phyloP scores from a whole-genome alignment of 2,329 filamentous ascomycete species.

The Epichloe gansuensis region DNA sequence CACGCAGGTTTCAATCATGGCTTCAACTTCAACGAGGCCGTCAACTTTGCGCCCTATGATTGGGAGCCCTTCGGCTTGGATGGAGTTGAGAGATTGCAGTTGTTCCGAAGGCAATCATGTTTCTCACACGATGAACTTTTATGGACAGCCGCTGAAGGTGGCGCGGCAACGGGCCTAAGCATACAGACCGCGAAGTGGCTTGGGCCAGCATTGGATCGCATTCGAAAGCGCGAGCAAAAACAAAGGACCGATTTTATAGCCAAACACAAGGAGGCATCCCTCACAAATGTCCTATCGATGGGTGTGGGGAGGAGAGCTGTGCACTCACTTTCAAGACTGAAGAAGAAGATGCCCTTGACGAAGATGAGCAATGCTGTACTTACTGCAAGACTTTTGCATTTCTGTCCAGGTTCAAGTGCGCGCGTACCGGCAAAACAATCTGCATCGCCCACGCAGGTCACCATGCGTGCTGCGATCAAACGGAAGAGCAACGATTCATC shows the following conservation, averaged over 20 bases:
- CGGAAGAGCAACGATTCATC: constrained; percentile 53
- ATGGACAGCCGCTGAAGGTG: constrained; percentile 75
- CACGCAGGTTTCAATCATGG: constrained; percentile 97
- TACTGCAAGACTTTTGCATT: constrained; percentile 91
- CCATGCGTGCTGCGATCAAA: constrained; percentile 66
- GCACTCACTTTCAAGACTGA: constrained; percentile 51
- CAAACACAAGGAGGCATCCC: constrained; percentile 45
- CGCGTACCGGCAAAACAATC: constrained; percentile 66
- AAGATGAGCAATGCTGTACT: constrained; percentile 86
- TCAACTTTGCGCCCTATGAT: constrained; percentile 90
- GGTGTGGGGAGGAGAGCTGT: constrained; percentile 39
- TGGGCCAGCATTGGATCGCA: constrained; percentile 70
- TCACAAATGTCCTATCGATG: constrained; percentile 38
- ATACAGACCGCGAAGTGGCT: constrained; percentile 96
- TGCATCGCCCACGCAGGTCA: constrained; percentile 74
- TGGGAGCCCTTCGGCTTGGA: constrained; percentile 89
- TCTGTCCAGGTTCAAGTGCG: constrained; percentile 79
- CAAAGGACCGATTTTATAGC: constrained; percentile 57
- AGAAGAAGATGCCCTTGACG: constrained; percentile 69
- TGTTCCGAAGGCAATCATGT: constrained; percentile 83
- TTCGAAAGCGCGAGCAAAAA: constrained; percentile 59
- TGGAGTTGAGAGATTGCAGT: constrained; percentile 74
- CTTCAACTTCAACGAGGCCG: constrained; percentile 98
- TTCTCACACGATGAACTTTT: constrained; percentile 95
- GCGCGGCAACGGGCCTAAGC: constrained; percentile 48